phyloP scores from a whole-genome alignment of 2,329 filamentous ascomycete species.

The Cercospora brassicicola region DNA sequence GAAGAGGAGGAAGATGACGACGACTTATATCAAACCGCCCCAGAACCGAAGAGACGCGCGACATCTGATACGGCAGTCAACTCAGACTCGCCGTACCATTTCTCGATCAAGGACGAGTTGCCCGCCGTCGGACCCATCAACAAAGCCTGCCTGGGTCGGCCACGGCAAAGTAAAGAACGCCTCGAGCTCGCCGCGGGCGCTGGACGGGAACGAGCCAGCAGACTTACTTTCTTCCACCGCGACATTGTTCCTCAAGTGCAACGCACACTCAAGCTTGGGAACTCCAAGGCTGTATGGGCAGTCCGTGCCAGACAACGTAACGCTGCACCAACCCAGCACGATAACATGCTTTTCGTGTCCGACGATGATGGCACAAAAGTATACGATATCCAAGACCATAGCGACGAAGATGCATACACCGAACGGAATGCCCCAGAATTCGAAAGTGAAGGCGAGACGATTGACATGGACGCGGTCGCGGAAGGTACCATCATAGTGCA shows the following conservation, averaged over 20 bases:
- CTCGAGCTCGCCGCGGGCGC: conserved; percentile 58
- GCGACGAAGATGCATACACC: conserved; percentile 25
- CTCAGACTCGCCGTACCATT: conserved; percentile 61
- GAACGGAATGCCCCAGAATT: conserved; percentile 81
- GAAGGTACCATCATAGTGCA: conserved; percentile 80
- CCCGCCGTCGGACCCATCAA: conserved; percentile 77
- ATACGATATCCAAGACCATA: conserved; percentile 28
- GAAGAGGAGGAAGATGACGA: conserved; percentile 58
- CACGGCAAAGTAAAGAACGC: conserved; percentile 42
- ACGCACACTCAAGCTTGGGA: conserved; percentile 69
- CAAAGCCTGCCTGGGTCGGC: conserved; percentile 68
- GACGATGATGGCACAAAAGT: conserved; percentile 33
- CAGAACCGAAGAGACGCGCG: conserved; percentile 43
- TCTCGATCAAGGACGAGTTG: conserved; percentile 75
- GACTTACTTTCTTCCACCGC: conserved; percentile 73
- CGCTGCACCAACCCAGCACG: conserved; percentile 12
- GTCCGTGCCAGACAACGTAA: conserved; percentile 48
- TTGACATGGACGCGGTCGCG: conserved; percentile 83
- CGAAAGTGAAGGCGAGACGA: conserved; percentile 81
- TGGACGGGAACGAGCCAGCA: conserved; percentile 65
- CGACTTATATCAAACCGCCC: conserved; percentile 64
- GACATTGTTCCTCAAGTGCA: conserved; percentile 73
- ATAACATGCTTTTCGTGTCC: conserved; percentile 37
- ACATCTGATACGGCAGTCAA: conserved; percentile 43
- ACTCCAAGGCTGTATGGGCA: conserved; percentile 78